Evolutionary conservation across 2,329 filamentous ascomycete genomes (phyloP).

Genomic region (Phaeoacremonium minimum): DNA sequence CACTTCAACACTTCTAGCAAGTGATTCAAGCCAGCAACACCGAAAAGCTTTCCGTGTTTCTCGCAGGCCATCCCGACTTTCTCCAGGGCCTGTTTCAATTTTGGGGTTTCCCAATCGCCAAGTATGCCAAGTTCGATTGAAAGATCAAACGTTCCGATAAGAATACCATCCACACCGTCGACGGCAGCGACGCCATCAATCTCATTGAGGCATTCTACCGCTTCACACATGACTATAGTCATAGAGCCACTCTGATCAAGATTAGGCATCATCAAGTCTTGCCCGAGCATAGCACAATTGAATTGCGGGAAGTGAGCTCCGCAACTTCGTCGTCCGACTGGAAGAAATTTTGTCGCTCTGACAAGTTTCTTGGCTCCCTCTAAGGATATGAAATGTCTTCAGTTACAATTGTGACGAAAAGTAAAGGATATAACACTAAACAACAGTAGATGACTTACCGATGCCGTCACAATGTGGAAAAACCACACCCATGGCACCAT

Average conservation of each 20-base stretch:
- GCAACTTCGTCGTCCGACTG: conserved; percentile 15
- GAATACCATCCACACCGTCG: conserved; percentile 30
- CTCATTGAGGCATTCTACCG: conserved; percentile 27
- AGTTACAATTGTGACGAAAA: too few species aligned
- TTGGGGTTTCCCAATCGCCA: conserved; percentile 28
- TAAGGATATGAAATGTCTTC: too few species aligned
- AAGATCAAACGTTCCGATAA: conserved; percentile 35
- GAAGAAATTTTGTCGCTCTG: conserved; percentile 16
- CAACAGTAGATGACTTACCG: too few species aligned
- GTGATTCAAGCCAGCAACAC: conserved; percentile 26
- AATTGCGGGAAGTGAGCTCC: conserved; percentile 17
- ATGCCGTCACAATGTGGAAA: too few species aligned
- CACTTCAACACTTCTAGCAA: conserved; percentile 18
- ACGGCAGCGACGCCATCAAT: conserved; percentile 33
- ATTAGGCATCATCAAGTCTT: conserved; percentile 6
- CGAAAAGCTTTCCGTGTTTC: conserved; percentile 26
- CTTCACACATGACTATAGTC: conserved; percentile 19
- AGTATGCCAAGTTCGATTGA: conserved; percentile 33
- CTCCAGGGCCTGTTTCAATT: conserved; percentile 11
- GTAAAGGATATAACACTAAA: too few species aligned
- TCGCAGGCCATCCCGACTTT: conserved; percentile 22
- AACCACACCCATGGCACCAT: too few species aligned
- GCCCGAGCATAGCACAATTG: conserved; percentile 6
- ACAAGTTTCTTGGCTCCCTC: conserved; percentile 17
- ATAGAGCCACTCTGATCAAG: conserved; percentile 8